These are phyloP conservation scores for Trapa incisa DNA, from an alignment of 345 rosid species.

Conservation along the genomic window DNA sequence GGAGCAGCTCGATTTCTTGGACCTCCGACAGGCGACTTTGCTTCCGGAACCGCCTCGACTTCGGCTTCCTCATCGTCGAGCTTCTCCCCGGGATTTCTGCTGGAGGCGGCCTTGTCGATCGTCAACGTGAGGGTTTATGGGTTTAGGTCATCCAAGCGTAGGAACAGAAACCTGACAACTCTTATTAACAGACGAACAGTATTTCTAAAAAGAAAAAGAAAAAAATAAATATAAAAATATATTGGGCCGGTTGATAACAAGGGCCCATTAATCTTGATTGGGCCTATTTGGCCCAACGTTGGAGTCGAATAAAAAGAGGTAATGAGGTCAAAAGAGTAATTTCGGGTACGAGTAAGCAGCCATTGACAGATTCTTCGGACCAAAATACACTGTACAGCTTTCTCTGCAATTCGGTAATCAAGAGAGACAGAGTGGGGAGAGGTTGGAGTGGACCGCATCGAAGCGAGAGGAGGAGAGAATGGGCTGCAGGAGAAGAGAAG, in stretches of 20 bases:
- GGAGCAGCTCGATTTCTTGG: conserved; percentile 43
- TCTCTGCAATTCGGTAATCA: background rate
- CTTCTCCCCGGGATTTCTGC: background rate
- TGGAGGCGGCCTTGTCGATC: background rate
- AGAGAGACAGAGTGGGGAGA: background rate
- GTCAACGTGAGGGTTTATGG: background rate
- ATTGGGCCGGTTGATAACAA: too few relatives aligned
- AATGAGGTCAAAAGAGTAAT: background rate
- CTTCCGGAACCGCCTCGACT: conserved; percentile 25
- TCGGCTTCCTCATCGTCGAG: conserved; percentile 29
- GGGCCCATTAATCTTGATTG: too few relatives aligned
- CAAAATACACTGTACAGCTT: background rate
- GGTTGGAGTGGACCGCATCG: background rate
- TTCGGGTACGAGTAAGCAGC: background rate
- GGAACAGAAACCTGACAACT: too few relatives aligned
- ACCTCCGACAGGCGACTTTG: conserved; percentile 29
- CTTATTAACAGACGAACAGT: too few relatives aligned
- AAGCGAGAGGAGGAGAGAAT: conserved; percentile 11
- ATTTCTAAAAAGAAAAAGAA: too few relatives aligned
- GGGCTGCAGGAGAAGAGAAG: conserved; percentile 33
- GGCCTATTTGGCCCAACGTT: background rate
- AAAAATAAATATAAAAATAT: too few relatives aligned
- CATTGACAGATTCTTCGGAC: background rate
- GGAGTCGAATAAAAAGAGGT: background rate
- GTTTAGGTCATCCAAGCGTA: background rate